Conservation (phyloP, 495 filamentous ascomycete genomes). For the Pyrenopolyporus hunteri region DNA sequence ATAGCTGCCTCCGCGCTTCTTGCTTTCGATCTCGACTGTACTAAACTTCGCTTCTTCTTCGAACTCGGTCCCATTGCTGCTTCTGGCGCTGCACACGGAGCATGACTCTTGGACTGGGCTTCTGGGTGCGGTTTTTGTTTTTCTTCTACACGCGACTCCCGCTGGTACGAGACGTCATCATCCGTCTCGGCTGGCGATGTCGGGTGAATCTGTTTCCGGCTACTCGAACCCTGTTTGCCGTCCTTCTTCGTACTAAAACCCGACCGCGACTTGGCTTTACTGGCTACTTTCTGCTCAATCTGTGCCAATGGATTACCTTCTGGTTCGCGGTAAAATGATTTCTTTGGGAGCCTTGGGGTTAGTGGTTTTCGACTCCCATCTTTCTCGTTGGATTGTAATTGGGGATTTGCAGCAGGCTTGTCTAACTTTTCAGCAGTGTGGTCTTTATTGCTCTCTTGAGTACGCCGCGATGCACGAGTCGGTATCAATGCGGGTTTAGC, state of each 20-base stretch:
- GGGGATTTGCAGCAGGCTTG: conserved; percentile 11
- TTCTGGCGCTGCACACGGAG: not conserved
- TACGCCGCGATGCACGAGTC: not conserved
- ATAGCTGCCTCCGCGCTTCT: not conserved
- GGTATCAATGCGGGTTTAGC: not conserved
- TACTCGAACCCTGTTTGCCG: not conserved
- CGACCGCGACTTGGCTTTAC: not conserved
- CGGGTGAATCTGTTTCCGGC: not conserved
- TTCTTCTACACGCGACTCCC: not conserved
- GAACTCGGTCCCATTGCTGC: conserved; percentile 11
- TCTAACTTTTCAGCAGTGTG: not conserved
- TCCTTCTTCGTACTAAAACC: not conserved
- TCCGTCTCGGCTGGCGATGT: not conserved
- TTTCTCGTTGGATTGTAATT: not conserved
- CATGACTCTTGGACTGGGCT: not conserved
- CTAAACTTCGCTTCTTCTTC: conserved; percentile 26
- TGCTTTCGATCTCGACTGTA: not conserved
- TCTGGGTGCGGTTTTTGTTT: not conserved
- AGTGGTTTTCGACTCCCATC: not conserved
- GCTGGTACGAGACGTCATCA: not conserved
- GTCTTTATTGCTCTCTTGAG: not conserved
- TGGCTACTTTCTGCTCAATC: not conserved
- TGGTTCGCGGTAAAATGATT: conserved; percentile 17
- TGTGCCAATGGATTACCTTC: not conserved
- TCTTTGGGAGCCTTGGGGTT: conserved; percentile 16